These are phyloP conservation scores for Pseudogymnoascus sp. DNA, from an alignment of 2,329 filamentous ascomycete genomes.

Conservation along the genomic window DNA sequence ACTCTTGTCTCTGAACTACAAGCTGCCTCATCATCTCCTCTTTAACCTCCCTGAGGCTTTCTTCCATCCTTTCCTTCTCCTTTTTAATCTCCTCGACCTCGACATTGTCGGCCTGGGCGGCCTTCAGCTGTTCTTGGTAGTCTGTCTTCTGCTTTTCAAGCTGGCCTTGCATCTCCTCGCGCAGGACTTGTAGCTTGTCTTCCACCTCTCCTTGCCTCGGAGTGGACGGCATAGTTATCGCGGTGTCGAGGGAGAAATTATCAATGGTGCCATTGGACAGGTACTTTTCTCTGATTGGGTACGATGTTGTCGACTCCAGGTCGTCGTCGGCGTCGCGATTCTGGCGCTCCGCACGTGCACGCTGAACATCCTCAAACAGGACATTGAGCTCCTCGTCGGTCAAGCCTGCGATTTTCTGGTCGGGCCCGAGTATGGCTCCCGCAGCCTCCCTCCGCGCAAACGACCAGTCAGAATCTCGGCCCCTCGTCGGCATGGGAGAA, in stretches of 20 bases:
- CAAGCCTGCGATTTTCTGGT: conserved; percentile 83
- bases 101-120: conserved; percentile 63
- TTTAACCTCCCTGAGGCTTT: conserved; percentile 68
- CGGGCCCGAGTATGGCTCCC: conserved; percentile 76
- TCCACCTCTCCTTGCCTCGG: conserved; percentile 72
- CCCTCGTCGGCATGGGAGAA: conserved; percentile 65
- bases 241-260: conserved; percentile 92
- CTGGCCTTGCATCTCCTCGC: conserved; percentile 76
- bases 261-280: conserved; percentile 90
- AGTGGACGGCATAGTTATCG: conserved; percentile 87
- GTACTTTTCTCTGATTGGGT: conserved; percentile 86
- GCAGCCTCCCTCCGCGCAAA: conserved; percentile 91
- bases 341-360: conserved; percentile 69
- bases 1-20: conserved; percentile 72
- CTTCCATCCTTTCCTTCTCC: conserved; percentile 80
- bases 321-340: conserved; percentile 79
- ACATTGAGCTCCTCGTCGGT: conserved; percentile 92
- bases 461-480: conserved; percentile 87
- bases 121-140: conserved; percentile 69
- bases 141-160: conserved; percentile 79
- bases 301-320: conserved; percentile 80
- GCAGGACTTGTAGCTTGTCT: conserved; percentile 63
- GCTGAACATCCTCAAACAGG: conserved; percentile 88
- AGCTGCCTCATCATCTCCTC: conserved; percentile 84
- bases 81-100: conserved; percentile 77